phyloP scores from a whole-genome alignment of 768 basidiomycete species.

The Psilocybe tampanensis region DNA sequence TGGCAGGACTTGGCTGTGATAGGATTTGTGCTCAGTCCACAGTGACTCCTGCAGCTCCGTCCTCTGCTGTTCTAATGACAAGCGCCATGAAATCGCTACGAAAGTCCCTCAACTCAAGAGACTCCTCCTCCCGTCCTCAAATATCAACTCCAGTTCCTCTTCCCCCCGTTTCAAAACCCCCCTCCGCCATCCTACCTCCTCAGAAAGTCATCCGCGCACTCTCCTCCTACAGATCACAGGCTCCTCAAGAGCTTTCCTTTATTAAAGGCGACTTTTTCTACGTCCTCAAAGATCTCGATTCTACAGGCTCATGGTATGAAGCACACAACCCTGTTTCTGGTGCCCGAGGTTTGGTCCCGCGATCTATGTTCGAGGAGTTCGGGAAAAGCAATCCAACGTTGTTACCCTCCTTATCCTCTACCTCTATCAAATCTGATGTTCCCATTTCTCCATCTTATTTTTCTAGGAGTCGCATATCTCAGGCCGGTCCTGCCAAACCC shows the following conservation, averaged over 20 bases:
- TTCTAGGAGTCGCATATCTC: slow-evolving; percentile 46
- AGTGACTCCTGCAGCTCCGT: neutral
- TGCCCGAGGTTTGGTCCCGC: slow-evolving; percentile 89
- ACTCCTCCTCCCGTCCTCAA: slow-evolving; percentile 55
- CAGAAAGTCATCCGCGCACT: slow-evolving; percentile 95
- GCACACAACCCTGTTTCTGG: slow-evolving; percentile 93
- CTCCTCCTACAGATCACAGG: slow-evolving; percentile 60
- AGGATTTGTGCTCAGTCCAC: slow-evolving; percentile 7
- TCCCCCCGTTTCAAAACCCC: slow-evolving; percentile 69
- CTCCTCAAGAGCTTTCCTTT: slow-evolving; percentile 88
- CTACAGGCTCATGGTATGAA: slow-evolving; percentile 76
- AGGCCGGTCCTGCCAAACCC: slow-evolving; percentile 29
- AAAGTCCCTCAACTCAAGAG: slow-evolving; percentile 76
- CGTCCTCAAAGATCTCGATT: slow-evolving; percentile 75
- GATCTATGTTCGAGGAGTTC: slow-evolving; percentile 88
- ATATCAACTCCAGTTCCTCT: slow-evolving; percentile 73
- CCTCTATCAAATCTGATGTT: slow-evolving; percentile 10
- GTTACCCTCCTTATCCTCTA: slow-evolving; percentile 28
- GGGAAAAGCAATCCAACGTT: slow-evolving; percentile 69
- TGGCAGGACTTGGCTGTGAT: slow-evolving; percentile 7
- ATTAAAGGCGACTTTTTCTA: slow-evolving; percentile 97
- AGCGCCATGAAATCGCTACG: slow-evolving; percentile 76
- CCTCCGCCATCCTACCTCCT: slow-evolving; percentile 75
- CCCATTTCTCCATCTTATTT: slow-evolving; percentile 1
- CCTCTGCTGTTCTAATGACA: slow-evolving; percentile 10